Evolutionary conservation across 805 yeast species (phyloP).

Genomic region (Candida quercuum): DNA sequence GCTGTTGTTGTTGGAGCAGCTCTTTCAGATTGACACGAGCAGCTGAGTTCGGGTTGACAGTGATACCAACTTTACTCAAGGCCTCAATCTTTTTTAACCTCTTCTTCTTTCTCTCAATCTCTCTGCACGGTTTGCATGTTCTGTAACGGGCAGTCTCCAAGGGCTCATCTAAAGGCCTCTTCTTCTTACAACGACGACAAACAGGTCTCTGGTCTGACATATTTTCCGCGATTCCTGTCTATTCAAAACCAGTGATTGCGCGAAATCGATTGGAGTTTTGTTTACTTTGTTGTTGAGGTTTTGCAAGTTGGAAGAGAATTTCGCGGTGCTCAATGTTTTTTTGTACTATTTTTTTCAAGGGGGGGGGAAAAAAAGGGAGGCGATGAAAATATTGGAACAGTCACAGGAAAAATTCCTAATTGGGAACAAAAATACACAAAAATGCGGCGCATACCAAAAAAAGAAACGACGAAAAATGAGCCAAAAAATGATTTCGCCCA

Average conservation of each 20-base stretch:
- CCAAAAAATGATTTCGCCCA: conserved; percentile 84
- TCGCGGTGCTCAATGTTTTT: too few species aligned
- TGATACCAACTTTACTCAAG: too few species aligned
- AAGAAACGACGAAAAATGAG: neutral
- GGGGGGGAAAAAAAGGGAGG: too few species aligned
- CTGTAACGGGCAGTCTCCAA: conserved; percentile 26
- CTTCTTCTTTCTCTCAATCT: conserved; percentile 22
- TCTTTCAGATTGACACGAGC: neutral
- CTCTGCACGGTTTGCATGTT: conserved; percentile 26
- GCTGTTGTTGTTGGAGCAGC: neutral
- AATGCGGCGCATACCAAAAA: neutral
- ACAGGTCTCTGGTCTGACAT: conserved; percentile 4
- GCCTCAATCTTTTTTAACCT: conserved; percentile 18
- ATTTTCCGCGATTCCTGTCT: too few species aligned
- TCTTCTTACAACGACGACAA: conserved; percentile 27
- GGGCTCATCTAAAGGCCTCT: conserved; percentile 25
- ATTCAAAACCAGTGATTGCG: too few species aligned
- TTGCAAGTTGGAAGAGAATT: too few species aligned
- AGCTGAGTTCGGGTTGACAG: conserved; percentile 1
- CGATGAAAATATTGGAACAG: too few species aligned
- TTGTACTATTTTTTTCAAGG: too few species aligned
- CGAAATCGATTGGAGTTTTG: neutral
- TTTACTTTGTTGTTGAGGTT: neutral
- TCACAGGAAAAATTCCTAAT: too few species aligned
- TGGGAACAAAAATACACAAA: too few species aligned